Base-by-base conservation (phyloP, 1,284 basidiomycete genomes). In the Melampsora allii-populina region DNA sequence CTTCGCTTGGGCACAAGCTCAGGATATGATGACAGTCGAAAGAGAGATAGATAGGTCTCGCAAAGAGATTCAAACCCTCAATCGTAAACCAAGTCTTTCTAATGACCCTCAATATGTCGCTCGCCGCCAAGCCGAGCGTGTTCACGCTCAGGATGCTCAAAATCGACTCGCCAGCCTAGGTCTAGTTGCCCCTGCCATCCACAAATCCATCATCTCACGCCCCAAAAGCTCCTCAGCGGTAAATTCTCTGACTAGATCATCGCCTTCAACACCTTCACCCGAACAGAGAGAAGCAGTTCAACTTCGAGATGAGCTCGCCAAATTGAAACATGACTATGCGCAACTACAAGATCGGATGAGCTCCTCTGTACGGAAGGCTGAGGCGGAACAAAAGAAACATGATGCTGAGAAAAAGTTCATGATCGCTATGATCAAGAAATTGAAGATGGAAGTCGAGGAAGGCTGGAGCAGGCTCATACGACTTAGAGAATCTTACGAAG, bases 11-110 rank as follows among this genome's bases (percentile, higher is more conserved):
- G 65, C 65, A 12, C 50, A 67, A 36, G 58, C 48, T 53, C 65
- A 67, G 58, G 65, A 67, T 53, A 29, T 67, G 12, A 53, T 53
- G 14, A 67, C 65, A 12, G 65, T 67, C 31, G 50, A 67, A n/a
- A 46, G 65, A 6, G 65, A 67, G 39, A 31, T 67, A 29, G 48
- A 67, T 17, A 9, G 50, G 24, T 36, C 50, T 31, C 45, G 58
- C 10, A 50, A 67, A 48, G 65, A 67, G n/a, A 36, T 36, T 36
- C 36, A 36, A 36, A 10, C 36, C 9, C 31, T 67, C 46, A 46
- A 46, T 36, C 46, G 50, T 33, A 33, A 33, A 33, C 33, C 33
- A 17, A 67, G 50, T 33, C n/a, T 53, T n/a, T 67, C 65, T 2
- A 29, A 56, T 4, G 50, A 56, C 33, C 50, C 46, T n/a, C 45